phyloP scores from a whole-genome alignment of 2,329 filamentous ascomycete genomes.

The Amauroascus verrucosus region DNA sequence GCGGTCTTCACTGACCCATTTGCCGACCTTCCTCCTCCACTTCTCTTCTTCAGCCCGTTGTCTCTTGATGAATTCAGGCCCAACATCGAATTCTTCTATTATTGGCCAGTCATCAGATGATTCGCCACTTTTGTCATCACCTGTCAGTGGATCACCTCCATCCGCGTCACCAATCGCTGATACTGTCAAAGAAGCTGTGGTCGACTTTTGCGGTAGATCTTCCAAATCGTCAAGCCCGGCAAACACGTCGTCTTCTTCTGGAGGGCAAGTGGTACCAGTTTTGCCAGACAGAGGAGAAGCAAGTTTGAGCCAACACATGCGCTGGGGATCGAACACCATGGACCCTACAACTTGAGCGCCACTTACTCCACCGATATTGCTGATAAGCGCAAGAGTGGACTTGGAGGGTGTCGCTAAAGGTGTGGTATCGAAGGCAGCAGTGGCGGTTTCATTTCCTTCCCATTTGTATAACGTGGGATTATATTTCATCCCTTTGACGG shows the following conservation, averaged over 20 bases:
- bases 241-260: slow-evolving; percentile 86
- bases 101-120: slow-evolving; percentile 66
- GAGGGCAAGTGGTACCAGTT: slow-evolving; percentile 40
- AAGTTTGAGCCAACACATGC: slow-evolving; percentile 95
- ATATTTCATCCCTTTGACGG: slow-evolving; percentile 90
- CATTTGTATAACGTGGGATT: slow-evolving; percentile 78
- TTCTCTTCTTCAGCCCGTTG: slow-evolving; percentile 85
- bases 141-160: slow-evolving; percentile 23
- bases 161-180: slow-evolving; percentile 17
- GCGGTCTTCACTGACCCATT: slow-evolving; percentile 61
- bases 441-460: slow-evolving; percentile 90
- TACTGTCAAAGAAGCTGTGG: slow-evolving; percentile 2
- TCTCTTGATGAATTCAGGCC: slow-evolving; percentile 79
- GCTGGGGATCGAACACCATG: slow-evolving; percentile 95
- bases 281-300: slow-evolving; percentile 35
- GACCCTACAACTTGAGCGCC: slow-evolving; percentile 91
- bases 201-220: slow-evolving; percentile 42
- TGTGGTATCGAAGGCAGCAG: slow-evolving; percentile 65
- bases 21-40: slow-evolving; percentile 79
- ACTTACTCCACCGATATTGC: slow-evolving; percentile 72
- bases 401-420: slow-evolving; percentile 34
- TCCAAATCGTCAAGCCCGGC: slow-evolving; percentile 89
- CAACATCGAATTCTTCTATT: slow-evolving; percentile 94
- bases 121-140: slow-evolving; percentile 35
- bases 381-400: slow-evolving; percentile 61